Conservation (phyloP, 768 basidiomycete species). For the Floccularia luteovirens region DNA sequence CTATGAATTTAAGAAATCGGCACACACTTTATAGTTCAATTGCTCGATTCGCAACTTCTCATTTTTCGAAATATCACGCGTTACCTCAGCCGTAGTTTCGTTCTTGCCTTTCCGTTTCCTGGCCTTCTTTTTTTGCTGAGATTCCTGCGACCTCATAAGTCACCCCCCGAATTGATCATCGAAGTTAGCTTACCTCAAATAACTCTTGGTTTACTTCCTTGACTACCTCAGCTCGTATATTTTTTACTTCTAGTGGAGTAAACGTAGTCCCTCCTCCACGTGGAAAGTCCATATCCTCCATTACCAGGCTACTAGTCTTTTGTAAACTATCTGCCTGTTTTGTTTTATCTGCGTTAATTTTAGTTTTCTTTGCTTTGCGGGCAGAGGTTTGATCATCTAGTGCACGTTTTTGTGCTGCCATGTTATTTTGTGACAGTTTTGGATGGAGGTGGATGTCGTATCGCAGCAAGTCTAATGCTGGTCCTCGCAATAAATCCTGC, state of each 20-base stretch:
- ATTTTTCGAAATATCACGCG: no score
- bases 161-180: conserved; percentile 1
- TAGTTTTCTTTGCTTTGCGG: conserved; percentile 57
- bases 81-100: no score
- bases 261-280: conserved; percentile 88
- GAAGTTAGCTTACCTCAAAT: conserved; percentile 43
- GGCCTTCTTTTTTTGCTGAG: conserved; percentile 27
- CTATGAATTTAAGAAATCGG: conserved; percentile 1
- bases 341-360: conserved; percentile 27
- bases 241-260: conserved; percentile 85
- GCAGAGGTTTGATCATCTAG: conserved; percentile 44
- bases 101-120: conserved; percentile 43
- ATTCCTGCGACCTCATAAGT: conserved; percentile 22
- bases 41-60: conserved; percentile 76
- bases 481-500: no score
- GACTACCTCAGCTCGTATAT: conserved; percentile 74
- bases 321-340: conserved; percentile 14
- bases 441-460: no score
- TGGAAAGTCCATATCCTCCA: conserved; percentile 88
- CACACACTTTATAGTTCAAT: conserved; percentile 81
- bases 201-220: conserved; percentile 81
- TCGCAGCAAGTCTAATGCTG: no score
- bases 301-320: conserved; percentile 22
- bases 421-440: conserved; percentile 9
- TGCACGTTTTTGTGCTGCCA: conserved; percentile 54